Conservation (phyloP, 164 flowering plant genomes). For the Paratinospora sagittata region DNA sequence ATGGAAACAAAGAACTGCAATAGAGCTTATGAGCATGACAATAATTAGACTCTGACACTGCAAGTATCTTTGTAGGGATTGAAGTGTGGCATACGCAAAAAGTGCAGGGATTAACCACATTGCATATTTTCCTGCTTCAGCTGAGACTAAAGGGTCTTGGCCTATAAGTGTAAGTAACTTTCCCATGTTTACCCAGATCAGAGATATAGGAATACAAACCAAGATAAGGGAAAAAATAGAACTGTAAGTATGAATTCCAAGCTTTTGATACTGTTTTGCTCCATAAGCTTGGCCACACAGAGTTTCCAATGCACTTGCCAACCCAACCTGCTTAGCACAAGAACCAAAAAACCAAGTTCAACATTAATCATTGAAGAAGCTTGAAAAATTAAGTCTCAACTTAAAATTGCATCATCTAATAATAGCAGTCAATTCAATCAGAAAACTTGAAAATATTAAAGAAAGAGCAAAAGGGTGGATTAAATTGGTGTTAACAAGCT, state of each 20-base stretch:
- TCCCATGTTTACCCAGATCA: constrained; percentile 41
- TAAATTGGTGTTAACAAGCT: neutral
- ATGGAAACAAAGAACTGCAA: constrained; percentile 28
- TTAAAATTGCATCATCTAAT: too few species aligned
- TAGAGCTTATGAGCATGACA: constrained; percentile 41
- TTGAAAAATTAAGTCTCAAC: too few species aligned
- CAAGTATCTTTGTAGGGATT: constrained; percentile 35
- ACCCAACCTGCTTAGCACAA: constrained; percentile 35
- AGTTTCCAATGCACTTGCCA: constrained; percentile 57
- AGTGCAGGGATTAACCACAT: constrained; percentile 43
- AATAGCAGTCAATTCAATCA: too few species aligned
- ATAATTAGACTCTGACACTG: constrained; percentile 43
- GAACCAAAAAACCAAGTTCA: neutral
- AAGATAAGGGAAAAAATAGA: constrained; percentile 36
- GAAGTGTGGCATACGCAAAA: constrained; percentile 43
- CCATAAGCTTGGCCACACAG: constrained; percentile 63
- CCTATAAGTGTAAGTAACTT: constrained; percentile 38
- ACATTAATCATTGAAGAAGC: too few species aligned
- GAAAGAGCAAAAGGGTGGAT: neutral
- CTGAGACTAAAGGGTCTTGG: constrained; percentile 49
- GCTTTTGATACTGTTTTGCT: constrained; percentile 42
- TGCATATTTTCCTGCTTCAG: constrained; percentile 43
- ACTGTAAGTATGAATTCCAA: constrained; percentile 39
- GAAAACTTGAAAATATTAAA: neutral
- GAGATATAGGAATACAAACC: constrained; percentile 39